Conservation (phyloP, 176 grass and related monocot species). For the Triticum monococcum region DNA sequence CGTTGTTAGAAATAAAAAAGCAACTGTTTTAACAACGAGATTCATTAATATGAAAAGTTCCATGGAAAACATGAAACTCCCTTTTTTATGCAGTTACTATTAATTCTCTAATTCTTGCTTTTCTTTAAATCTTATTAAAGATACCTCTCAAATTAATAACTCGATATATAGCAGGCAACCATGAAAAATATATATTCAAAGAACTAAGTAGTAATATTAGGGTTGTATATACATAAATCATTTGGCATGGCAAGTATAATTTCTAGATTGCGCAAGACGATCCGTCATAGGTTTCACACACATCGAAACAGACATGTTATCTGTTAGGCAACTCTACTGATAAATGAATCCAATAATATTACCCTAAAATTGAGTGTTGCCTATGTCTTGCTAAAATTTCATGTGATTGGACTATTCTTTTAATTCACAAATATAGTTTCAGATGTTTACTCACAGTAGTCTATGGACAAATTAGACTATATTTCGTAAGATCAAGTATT, state of each 20-base stretch:
- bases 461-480: neutral
- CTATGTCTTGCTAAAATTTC: neutral
- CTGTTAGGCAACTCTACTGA: neutral
- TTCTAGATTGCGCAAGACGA: neutral
- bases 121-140: neutral
- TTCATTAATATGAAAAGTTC: neutral
- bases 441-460: neutral
- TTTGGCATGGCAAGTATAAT: neutral
- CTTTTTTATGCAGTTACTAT: neutral
- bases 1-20: neutral
- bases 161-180: too few relatives aligned
- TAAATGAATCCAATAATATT: neutral
- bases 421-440: neutral
- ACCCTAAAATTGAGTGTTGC: neutral
- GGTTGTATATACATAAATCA: neutral
- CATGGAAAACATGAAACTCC: neutral
- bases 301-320: neutral
- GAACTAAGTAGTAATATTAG: neutral
- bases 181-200: neutral
- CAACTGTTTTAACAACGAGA: neutral
- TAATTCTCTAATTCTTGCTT: neutral
- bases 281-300: neutral
- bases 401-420: conserved; percentile 25
- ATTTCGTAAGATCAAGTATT: neutral
- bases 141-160: neutral